Evolutionary conservation across 2,329 filamentous ascomycete species (phyloP).

Genomic region (Exserohilum turcica): DNA sequence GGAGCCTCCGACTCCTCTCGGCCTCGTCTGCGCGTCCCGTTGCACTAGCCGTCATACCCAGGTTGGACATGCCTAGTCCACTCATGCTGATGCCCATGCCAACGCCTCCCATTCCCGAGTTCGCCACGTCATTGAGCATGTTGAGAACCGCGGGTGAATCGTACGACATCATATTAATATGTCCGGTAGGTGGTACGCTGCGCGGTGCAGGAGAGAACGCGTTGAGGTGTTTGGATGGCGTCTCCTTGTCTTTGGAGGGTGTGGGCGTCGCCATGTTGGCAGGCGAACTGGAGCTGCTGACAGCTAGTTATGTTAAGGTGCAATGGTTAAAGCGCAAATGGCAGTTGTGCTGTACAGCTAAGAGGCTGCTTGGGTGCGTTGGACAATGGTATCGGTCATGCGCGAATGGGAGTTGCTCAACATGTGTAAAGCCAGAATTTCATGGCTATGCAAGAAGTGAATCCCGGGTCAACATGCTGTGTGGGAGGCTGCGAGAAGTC

Average conservation of each 20-base stretch:
- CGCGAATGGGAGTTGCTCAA: neutral
- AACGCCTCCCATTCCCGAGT: conserved; percentile 43
- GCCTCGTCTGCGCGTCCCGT: conserved; percentile 57
- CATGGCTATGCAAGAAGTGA: neutral
- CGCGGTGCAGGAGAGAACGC: conserved; percentile 50
- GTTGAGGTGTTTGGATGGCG: conserved; percentile 45
- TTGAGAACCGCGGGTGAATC: conserved; percentile 52
- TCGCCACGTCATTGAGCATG: conserved; percentile 46
- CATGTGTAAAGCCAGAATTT: neutral
- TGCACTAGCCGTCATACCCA: conserved; percentile 46
- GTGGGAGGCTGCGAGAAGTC: neutral
- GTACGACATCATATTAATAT: conserved; percentile 45
- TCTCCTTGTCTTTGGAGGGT: conserved; percentile 39
- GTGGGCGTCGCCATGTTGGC: conserved; percentile 47
- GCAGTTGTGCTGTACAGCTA: neutral
- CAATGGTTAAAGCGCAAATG: neutral
- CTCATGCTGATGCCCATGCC: conserved; percentile 47
- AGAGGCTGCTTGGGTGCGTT: neutral
- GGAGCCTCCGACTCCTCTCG: conserved; percentile 59
- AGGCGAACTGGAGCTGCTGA: neutral
- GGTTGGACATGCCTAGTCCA: conserved; percentile 49
- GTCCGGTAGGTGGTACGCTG: conserved; percentile 49
- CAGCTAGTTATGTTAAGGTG: neutral
- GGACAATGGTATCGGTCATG: neutral
- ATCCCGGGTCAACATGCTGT: conserved; percentile 1